Evolutionary conservation across 2,329 filamentous ascomycete genomes (phyloP), one percentile per base, ranked within the genome.

Genomic region (Byssothecium circinans): DNA sequence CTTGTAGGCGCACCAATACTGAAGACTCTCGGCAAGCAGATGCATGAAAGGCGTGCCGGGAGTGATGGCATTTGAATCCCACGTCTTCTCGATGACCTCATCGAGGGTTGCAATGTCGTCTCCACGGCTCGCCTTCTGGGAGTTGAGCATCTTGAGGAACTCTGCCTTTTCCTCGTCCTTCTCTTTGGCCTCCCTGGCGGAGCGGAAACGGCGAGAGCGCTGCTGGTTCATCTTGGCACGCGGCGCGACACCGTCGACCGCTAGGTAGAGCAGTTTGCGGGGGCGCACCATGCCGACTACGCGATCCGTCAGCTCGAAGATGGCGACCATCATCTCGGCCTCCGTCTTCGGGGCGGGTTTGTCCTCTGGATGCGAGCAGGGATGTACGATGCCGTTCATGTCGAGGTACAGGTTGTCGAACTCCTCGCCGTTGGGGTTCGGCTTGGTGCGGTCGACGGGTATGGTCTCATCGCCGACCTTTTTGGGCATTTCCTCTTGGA

Each of bases 181-280:
- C 69, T 97, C 91, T 66, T 90, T 86, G 14, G 94, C 94, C 70
- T 99, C 94, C 70, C 92, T 90, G 2, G 91, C 94, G 18, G 92
- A 88, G 53, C 94, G 87, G 75, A 99, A 99, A 64, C 94, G 89
- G 72, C 94, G 84, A 34, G 94, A 95, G 53, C 94, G 89, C 75
- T 99, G 94, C 70, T 99, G 95, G 70, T 99, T 99, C 94, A 99
- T 99, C 75, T 99, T 99, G 49, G 95, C 95, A 71, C 94, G 88
- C 38, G 94, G 95, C 4, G 94, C 94, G 56, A 99, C 94, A 69
- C 94, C 94, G 75, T 99, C 94, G 69, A 99, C 91, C 64, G 94
- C 94, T 67, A 99, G 96, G 88, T 97, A 94, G 46, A 99, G 81
- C 40, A 99, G 77, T 75, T 96, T 97, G 61, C 94, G 85, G 8